Base-by-base conservation (phyloP, 2,329 filamentous ascomycete genomes). In the Talaromyces islandicus region DNA sequence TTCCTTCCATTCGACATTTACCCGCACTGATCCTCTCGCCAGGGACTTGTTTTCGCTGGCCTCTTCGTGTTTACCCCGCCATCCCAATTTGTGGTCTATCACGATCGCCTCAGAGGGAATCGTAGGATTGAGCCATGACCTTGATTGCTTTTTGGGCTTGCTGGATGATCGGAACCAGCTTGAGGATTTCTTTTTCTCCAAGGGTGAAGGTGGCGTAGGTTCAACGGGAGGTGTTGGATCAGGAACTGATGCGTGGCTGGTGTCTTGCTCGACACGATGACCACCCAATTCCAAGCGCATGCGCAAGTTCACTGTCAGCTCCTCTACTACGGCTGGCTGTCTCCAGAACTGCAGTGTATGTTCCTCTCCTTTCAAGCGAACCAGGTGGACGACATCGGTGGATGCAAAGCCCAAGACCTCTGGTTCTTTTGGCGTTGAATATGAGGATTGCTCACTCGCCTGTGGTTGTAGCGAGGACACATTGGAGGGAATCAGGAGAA, bases 401-500 rank as follows among this genome's bases (percentile, higher is more conserved):
- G 70, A 70, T 1, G 73, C 66, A 56, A 79, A 77, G 0, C 77
- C 75, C 3, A 78, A 61, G 12, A 78, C 67, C 62, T 78, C 73
- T 52, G 63, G 61, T 41, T 66, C 64, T 32, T 63, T 63, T 6
- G 61, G 58, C 17, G 56, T 55, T 4, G 64, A 64, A 60, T 64
- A 64, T 24, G 51, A 38, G 4, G 50, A 59, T 43, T 38, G 60
- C 51, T 63, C 64, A 58, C 59, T 65, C n/a, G 57, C 52, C 24
- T 53, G 54, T 52, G 60, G 62, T 59, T 69, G 66, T 6, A 72
- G 62, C 7, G 69, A 70, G 17, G 69, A 67, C 10, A 75, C 71
- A 61, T 78, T 75, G 3, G 77, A 78, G 10, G 78, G 78, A 0
- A 81, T 66, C 14, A 81, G 69, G 32, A 79, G 70, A 60, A 80